These are phyloP conservation scores for Diutina catenulata DNA, from an alignment of 1,139 yeast species.

Conservation along the genomic window DNA sequence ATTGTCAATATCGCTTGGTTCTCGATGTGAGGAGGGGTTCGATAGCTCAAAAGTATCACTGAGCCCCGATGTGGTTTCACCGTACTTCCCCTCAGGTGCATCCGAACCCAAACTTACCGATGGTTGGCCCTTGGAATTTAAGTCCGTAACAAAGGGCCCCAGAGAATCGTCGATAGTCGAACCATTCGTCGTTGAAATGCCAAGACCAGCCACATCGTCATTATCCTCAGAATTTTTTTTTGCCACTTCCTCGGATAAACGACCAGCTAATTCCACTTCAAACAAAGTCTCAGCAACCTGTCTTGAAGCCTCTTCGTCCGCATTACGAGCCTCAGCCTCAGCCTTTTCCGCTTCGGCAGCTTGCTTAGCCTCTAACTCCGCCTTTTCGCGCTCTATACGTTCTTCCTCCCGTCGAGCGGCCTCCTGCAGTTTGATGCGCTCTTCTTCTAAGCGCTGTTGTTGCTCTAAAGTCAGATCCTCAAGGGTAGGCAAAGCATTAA, in stretches of 20 bases:
- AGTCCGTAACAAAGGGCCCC: too few species aligned
- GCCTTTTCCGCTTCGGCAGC: slow-evolving; percentile 5
- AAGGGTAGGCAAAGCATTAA: slow-evolving; percentile 41
- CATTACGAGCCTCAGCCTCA: neutral
- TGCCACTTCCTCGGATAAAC: slow-evolving; percentile 1
- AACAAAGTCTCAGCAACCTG: neutral
- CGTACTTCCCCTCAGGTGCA: too few species aligned
- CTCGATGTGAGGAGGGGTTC: too few species aligned
- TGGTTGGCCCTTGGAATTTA: too few species aligned
- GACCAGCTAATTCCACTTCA: neutral
- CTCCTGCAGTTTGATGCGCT: slow-evolving; percentile 4
- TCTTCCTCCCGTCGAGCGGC: slow-evolving; percentile 10
- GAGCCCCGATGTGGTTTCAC: too few species aligned
- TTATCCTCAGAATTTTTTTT: neutral
- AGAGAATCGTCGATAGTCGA: too few species aligned
- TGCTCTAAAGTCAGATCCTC: slow-evolving; percentile 40
- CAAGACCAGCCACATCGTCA: neutral
- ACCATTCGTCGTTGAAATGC: too few species aligned
- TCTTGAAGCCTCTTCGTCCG: too few species aligned
- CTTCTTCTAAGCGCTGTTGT: slow-evolving; percentile 22
- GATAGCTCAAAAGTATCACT: too few species aligned
- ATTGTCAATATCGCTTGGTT: too few species aligned
- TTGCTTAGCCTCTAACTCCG: slow-evolving; percentile 1
- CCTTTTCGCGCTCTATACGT: slow-evolving; percentile 6
- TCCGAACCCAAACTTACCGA: too few species aligned